These are phyloP conservation scores for Epichloe gansuensis DNA, from an alignment of 2,329 filamentous ascomycete genomes.

Conservation along the genomic window DNA sequence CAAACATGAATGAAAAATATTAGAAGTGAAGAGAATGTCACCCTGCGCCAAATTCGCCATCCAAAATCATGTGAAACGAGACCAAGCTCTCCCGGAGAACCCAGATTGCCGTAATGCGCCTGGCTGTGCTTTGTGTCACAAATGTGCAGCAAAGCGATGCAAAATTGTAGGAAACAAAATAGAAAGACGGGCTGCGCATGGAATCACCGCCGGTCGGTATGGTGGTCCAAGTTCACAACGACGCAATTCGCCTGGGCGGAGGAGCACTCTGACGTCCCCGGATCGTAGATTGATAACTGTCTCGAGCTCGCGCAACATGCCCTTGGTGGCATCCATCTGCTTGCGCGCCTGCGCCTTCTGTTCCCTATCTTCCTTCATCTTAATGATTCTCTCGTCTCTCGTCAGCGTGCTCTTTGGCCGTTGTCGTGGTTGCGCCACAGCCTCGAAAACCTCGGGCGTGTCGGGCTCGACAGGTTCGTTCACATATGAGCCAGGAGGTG, in stretches of 20 bases:
- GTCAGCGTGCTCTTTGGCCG: constrained; percentile 56
- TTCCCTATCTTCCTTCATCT: constrained; percentile 77
- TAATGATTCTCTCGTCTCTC: constrained; percentile 75
- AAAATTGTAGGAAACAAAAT: background rate
- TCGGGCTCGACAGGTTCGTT: constrained; percentile 48
- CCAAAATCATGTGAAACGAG: constrained; percentile 1
- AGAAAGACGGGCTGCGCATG: background rate
- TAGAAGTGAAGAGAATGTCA: background rate
- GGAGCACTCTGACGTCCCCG: constrained; percentile 26
- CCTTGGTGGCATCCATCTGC: constrained; percentile 67
- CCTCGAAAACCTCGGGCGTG: constrained; percentile 79
- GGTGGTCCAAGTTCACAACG: constrained; percentile 23
- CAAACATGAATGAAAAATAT: background rate
- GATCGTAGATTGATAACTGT: constrained; percentile 60
- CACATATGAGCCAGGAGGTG: constrained; percentile 37
- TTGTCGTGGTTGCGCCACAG: constrained; percentile 56
- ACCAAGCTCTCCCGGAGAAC: background rate
- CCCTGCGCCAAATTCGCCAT: background rate
- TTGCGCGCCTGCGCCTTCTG: constrained; percentile 60
- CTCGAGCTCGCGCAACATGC: constrained; percentile 87
- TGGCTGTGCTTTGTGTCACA: background rate
- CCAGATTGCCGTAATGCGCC: background rate
- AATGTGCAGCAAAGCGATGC: background rate
- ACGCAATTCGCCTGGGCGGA: constrained; percentile 20
- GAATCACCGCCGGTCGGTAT: no score